Base-by-base conservation (phyloP, 495 filamentous ascomycete genomes). In the Trichoderma virens region DNA sequence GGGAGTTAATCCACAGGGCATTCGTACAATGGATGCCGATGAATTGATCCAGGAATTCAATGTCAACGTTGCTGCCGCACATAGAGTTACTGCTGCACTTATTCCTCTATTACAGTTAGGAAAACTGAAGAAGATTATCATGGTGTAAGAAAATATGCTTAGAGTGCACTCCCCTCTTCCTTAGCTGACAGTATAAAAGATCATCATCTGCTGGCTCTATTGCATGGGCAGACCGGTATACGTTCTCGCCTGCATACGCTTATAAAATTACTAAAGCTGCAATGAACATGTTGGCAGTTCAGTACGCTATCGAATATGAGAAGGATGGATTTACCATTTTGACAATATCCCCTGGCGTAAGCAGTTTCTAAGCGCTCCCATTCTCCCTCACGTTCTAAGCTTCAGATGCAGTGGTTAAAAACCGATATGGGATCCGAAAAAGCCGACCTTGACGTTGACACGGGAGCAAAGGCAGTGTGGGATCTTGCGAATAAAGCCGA, bases 201-300 rank as follows among this genome's bases (percentile, higher is more conserved):
- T 41, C 38, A 3, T 41, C 38, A 18, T 13, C 38, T 14, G 0
- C 18, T 2, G 38, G 38, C 18, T 41, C 38, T 4, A 18, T 41
- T 41, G 38, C 38, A 11, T 41, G 38, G 38, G 38, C 38, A 18
- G 38, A 41, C 38, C 38, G 38, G 2, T 41, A 41, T 18, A 5
- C 3, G 2, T 41, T 11, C 13, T 84, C 68, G 9, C 11, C 38
- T 11, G 38, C 9, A 41, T 41, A 41, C 38, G 38, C 5, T 11
- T 41, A 41, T 41, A 41, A 41, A 41, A 41, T 41, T 18, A 41
- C 38, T 18, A 41, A 41, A 18, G 11, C 38, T 11, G 38, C 38
- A 4, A 41, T 41, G 38, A 41, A 18, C 5, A 41, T 41, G 38
- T 18, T 41, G 38, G 18, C 38, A 41, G 38, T 41, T 41, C 38